Base-by-base conservation (phyloP, 768 basidiomycete species). In the Russula abietina region DNA sequence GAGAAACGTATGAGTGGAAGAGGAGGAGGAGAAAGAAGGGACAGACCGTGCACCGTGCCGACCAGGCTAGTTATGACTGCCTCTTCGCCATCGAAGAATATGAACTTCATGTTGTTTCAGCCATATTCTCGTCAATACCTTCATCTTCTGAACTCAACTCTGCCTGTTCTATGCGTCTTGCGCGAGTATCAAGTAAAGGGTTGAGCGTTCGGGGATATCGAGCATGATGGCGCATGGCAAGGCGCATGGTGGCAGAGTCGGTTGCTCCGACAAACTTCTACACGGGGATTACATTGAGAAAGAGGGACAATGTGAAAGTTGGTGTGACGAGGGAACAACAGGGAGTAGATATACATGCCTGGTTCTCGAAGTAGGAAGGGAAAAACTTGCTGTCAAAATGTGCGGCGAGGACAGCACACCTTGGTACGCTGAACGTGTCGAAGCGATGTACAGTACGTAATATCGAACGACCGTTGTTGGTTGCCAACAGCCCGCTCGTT, bases 61-160 rank as follows among this genome's bases (percentile, higher is more conserved):
- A 93, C 96, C 96, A 99, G 30, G 83, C 79, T 52, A 83, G n/a
- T n/a, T n/a, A n/a, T 79, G 74, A 96, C 97, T 0, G 97, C 97
- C 74, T 98, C 97, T 74, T 99, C 97, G 3, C 97, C 97, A 69
- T 99, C 97, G 62, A 99, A 96, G 72, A 99, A 74, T n/a, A n/a
- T n/a, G n/a, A n/a, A n/a, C n/a, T n/a, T n/a, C n/a, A n/a, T 4
- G 95, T 96, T 22, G 89, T 92, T 60, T 91, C 88, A 0, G 83
- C 83, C 16, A 86, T 49, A 43, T 43, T 7, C 19, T n/a, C n/a
- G n/a, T n/a, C n/a, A n/a, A n/a, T n/a, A n/a, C n/a, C 17, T 3
- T 91, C 91, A 24, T 88, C 91, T n/a, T 86, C 84, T 58, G 84
- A 84, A 19, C 77, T 43, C 2, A 60, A 41, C 50, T 55, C 70